Evolutionary conservation across 2,329 filamentous ascomycete species (phyloP).

Genomic region (Colletotrichum tofieldiae): DNA sequence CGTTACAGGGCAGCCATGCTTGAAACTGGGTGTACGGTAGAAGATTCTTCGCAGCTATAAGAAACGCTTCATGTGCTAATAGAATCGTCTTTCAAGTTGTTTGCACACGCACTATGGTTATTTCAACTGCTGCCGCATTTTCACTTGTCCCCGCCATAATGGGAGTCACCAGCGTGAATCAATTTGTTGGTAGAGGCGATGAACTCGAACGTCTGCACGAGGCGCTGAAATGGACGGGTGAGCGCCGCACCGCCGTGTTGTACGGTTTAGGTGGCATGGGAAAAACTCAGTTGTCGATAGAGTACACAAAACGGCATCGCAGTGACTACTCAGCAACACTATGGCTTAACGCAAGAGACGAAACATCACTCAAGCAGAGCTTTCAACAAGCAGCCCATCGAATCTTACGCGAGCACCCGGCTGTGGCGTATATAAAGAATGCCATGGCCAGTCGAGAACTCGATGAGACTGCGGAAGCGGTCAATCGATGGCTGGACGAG

Average conservation of each 20-base stretch:
- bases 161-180: constrained; percentile 14
- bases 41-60: too few relatives aligned
- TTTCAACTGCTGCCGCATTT: too few relatives aligned
- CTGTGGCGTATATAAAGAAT: constrained; percentile 44
- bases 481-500: constrained; percentile 56
- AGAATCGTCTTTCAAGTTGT: too few relatives aligned
- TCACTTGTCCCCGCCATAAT: too few relatives aligned
- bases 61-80: too few relatives aligned
- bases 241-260: constrained; percentile 49
- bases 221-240: constrained; percentile 23
- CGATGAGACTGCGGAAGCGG: constrained; percentile 49
- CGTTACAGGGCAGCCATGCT: too few relatives aligned
- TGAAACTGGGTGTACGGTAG: too few relatives aligned
- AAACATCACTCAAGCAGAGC: constrained; percentile 55
- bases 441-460: constrained; percentile 46
- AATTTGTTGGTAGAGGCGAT: background rate
- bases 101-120: too few relatives aligned
- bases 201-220: background rate
- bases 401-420: constrained; percentile 50
- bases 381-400: constrained; percentile 49
- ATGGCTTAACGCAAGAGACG: constrained; percentile 60
- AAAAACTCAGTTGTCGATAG: constrained; percentile 60
- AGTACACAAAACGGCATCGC: constrained; percentile 53
- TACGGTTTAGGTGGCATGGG: constrained; percentile 62
- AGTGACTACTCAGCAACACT: constrained; percentile 57